A percentile compares a stretch with the other conserved stretches of the same genome.
phyloP scores from a whole-genome alignment of 2,329 filamentous ascomycete species.

The Neonectria neomacrospora region DNA sequence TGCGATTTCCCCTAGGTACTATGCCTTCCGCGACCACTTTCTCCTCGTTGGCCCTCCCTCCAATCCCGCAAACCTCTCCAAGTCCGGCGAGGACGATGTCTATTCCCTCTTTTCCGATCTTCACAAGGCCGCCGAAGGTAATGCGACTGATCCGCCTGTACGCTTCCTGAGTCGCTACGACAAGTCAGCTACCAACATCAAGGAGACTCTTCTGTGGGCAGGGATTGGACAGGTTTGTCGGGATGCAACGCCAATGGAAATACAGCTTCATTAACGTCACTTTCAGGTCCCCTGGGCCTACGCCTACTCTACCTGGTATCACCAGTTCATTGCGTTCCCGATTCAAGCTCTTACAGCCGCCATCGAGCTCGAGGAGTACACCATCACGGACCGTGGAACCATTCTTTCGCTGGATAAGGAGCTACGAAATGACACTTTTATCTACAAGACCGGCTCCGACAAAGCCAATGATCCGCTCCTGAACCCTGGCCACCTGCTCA shows the following conservation, averaged over 20 bases:
- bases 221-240: constrained; percentile 54
- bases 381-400: constrained; percentile 59
- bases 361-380: constrained; percentile 56
- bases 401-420: constrained; percentile 52
- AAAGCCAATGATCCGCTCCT: constrained; percentile 52
- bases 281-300: constrained; percentile 54
- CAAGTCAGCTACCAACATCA: constrained; percentile 62
- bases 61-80: constrained; percentile 48
- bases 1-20: constrained; percentile 46
- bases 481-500: constrained; percentile 54
- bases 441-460: constrained; percentile 53
- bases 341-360: constrained; percentile 57
- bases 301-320: constrained; percentile 58
- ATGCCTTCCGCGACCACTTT: constrained; percentile 60
- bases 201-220: constrained; percentile 58
- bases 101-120: constrained; percentile 50
- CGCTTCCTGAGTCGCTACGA: constrained; percentile 59
- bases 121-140: constrained; percentile 48
- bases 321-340: constrained; percentile 58
- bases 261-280: not conserved
- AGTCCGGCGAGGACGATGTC: constrained; percentile 46
- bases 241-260: too few species aligned
- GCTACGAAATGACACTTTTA: constrained; percentile 48
- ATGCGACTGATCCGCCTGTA: constrained; percentile 47
- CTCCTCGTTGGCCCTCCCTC: constrained; percentile 53